A percentile compares a stretch with the other conserved stretches of the same genome.
These are phyloP conservation scores for Plenodomus biglobosus DNA, from an alignment of 2,329 filamentous ascomycete species.

Conservation along the genomic window DNA sequence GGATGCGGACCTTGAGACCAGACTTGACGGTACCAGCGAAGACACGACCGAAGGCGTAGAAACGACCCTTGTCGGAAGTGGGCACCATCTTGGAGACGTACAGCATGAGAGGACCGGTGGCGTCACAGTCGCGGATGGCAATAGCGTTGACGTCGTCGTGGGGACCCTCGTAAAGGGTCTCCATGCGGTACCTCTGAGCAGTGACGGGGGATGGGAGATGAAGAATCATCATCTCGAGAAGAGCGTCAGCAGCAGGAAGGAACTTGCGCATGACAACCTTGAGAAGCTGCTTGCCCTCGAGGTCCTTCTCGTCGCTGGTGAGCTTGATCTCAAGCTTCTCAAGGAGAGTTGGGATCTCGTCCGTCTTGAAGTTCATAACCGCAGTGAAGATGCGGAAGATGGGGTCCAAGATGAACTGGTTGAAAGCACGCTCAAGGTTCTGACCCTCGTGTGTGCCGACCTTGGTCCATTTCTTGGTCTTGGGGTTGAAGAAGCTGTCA, in stretches of 20 bases:
- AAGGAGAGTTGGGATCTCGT: conserved; percentile 79
- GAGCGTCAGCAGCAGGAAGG: conserved; percentile 95
- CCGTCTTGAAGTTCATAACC: conserved; percentile 99
- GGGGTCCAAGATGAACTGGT: conserved; percentile 98
- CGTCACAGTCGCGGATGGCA: conserved; percentile 97
- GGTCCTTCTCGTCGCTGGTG: conserved; percentile 77
- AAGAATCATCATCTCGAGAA: conserved; percentile 99
- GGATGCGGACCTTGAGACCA: conserved; percentile 99
- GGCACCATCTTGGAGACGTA: conserved; percentile 99
- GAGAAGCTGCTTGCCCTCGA: conserved; percentile 96
- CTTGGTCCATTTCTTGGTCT: conserved; percentile 99
- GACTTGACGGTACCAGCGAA: conserved; percentile 98
- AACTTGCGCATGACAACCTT: conserved; percentile 99
- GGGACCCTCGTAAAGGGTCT: conserved; percentile 99
- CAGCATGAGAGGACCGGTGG: conserved; percentile 98
- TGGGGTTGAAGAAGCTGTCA: conserved; percentile 99
- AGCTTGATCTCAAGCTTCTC: conserved; percentile 97
- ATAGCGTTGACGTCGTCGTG: conserved; percentile 88
- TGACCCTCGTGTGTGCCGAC: conserved; percentile 79
- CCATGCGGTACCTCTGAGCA: conserved; percentile 95
- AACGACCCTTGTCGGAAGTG: conserved; percentile 98
- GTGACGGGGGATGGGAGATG: conserved; percentile 95
- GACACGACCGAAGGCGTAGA: conserved; percentile 99
- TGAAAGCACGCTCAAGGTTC: conserved; percentile 95
- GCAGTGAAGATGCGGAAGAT: conserved; percentile 98